A percentile compares a stretch with the other conserved stretches of the same genome.
phyloP scores from a whole-genome alignment of 139 green algal species.

The Desmodesmus armatus region DNA sequence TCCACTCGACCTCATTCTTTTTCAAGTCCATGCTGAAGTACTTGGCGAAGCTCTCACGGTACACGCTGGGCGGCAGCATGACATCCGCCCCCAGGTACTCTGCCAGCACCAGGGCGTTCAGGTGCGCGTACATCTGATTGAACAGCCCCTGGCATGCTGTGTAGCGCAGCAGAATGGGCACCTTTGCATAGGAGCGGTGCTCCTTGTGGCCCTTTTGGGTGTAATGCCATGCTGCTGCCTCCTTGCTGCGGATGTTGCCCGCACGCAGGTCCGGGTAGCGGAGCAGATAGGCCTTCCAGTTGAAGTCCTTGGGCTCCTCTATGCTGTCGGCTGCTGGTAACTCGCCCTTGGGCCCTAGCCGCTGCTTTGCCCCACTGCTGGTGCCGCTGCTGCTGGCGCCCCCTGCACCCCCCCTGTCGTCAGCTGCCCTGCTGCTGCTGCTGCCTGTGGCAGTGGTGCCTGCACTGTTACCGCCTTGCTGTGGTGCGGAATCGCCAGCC shows the following conservation, averaged over 20 bases:
- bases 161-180: constrained; percentile 75
- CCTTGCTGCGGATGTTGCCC: constrained; percentile 47
- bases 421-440: constrained; percentile 15
- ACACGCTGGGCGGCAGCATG: constrained; percentile 67
- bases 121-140: constrained; percentile 83
- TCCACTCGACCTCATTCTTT: constrained; percentile 75
- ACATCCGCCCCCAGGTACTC: constrained; percentile 69
- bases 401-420: not conserved
- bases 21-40: constrained; percentile 67
- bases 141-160: constrained; percentile 80
- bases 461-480: not conserved
- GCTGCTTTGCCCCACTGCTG: not conserved
- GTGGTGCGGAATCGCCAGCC: no score
- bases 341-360: not conserved
- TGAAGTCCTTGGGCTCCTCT: constrained; percentile 54
- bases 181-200: constrained; percentile 56
- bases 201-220: constrained; percentile 50
- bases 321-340: constrained; percentile 5
- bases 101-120: constrained; percentile 68
- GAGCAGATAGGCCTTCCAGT: constrained; percentile 70
- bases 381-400: constrained; percentile 8
- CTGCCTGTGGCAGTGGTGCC: not conserved
- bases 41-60: constrained; percentile 65
- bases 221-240: constrained; percentile 64
- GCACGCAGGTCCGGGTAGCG: constrained; percentile 66